Percentiles rank a stretch among this genome's conserved stretches.
These are phyloP conservation scores for Fusarium fujikuroi DNA, from an alignment of 2,329 filamentous ascomycete species.

Conservation along the genomic window DNA sequence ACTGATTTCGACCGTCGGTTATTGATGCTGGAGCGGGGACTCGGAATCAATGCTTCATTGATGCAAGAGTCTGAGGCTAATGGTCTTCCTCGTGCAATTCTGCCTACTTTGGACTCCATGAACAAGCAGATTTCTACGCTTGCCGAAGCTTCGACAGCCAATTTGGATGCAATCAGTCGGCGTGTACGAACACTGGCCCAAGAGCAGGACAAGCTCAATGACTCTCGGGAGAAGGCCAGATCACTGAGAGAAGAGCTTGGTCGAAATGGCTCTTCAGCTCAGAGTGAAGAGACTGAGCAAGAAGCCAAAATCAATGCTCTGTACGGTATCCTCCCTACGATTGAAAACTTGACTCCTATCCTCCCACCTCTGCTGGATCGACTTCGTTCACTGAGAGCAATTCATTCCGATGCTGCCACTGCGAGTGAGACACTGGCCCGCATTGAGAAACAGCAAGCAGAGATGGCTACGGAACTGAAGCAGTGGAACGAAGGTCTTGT, in stretches of 20 bases:
- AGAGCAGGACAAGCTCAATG: constrained; percentile 78
- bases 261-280: constrained; percentile 55
- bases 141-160: constrained; percentile 75
- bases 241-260: constrained; percentile 69
- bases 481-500: constrained; percentile 86
- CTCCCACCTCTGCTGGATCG: constrained; percentile 88
- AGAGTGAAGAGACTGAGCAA: constrained; percentile 72
- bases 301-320: constrained; percentile 89
- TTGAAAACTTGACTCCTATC: constrained; percentile 85
- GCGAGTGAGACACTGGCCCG: constrained; percentile 81
- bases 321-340: constrained; percentile 87
- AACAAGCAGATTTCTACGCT: constrained; percentile 84
- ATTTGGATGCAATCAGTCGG: constrained; percentile 76
- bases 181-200: constrained; percentile 75
- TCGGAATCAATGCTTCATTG: constrained; percentile 80
- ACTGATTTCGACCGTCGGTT: constrained; percentile 90
- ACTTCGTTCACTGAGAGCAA: constrained; percentile 81
- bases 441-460: constrained; percentile 81
- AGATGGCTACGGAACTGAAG: constrained; percentile 85
- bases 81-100: constrained; percentile 72
- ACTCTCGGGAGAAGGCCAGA: constrained; percentile 71
- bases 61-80: constrained; percentile 70
- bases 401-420: constrained; percentile 87
- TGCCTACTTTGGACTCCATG: constrained; percentile 83
- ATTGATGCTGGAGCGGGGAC: constrained; percentile 78